phyloP scores from a whole-genome alignment of 1,284 basidiomycete species.

The Trichosporon sp. region DNA sequence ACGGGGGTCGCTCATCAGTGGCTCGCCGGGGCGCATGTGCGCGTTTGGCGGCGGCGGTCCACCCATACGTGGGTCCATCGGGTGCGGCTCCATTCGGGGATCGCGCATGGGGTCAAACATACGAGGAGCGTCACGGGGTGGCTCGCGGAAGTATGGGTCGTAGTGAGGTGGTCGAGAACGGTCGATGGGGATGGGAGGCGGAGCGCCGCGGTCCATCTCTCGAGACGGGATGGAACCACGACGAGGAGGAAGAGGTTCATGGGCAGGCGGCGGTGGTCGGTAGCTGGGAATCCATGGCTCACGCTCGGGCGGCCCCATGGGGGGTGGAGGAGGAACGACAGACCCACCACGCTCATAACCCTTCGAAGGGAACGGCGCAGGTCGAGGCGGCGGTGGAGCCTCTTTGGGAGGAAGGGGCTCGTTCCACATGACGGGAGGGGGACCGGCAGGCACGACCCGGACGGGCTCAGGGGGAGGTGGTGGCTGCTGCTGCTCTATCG shows the following conservation, averaged over 20 bases:
- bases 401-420: slow-evolving; percentile 17
- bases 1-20: slow-evolving; percentile 4
- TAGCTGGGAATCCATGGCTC: slow-evolving; percentile 10
- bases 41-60: slow-evolving; percentile 1
- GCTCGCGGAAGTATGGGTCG: slow-evolving; percentile 14
- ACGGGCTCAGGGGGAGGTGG: slow-evolving; percentile 3
- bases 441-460: slow-evolving; percentile 5
- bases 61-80: slow-evolving; percentile 14
- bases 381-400: slow-evolving; percentile 1
- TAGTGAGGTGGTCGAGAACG: slow-evolving; percentile 15
- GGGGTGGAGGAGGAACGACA: slow-evolving; percentile 10
- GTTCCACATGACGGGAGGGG: slow-evolving; percentile 18
- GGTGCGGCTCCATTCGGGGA: slow-evolving; percentile 2
- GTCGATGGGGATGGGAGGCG: slow-evolving; percentile 11
- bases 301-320: slow-evolving; percentile 15
- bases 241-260: slow-evolving; percentile 13
- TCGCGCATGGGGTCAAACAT: slow-evolving; percentile 9
- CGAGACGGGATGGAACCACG: background rate
- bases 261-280: slow-evolving; percentile 11
- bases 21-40: background rate
- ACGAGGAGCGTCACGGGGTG: slow-evolving; percentile 5
- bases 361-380: slow-evolving; percentile 12
- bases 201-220: slow-evolving; percentile 14
- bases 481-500: slow-evolving; percentile 1
- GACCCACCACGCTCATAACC: slow-evolving; percentile 7